Conservation (phyloP, 176 grass and related monocot species). For the Triticum urartu region DNA sequence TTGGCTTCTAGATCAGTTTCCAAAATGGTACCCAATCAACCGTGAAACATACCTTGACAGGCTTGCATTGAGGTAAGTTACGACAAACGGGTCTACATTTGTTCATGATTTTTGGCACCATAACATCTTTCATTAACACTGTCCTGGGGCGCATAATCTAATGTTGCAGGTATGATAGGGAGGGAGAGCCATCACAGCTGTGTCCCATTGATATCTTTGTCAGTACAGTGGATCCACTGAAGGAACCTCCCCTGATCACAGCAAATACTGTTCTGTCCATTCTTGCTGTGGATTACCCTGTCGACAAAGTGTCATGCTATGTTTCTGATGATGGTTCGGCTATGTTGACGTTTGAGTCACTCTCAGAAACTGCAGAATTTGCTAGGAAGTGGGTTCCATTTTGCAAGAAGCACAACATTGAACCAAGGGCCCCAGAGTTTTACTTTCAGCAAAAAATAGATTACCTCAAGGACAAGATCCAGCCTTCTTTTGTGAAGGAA, state of each 20-base stretch:
- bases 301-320: conserved; percentile 94
- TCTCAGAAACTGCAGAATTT: conserved; percentile 87
- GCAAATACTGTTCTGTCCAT: conserved; percentile 89
- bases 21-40: conserved; percentile 97
- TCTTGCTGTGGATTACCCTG: conserved; percentile 85
- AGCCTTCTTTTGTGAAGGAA: conserved; percentile 99
- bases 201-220: conserved; percentile 85
- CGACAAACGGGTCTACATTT: background rate
- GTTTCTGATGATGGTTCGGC: conserved; percentile 92
- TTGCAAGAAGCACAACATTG: conserved; percentile 87
- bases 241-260: conserved; percentile 86
- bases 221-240: conserved; percentile 92
- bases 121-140: conserved; percentile 2
- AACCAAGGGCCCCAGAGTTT: conserved; percentile 90
- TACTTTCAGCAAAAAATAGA: conserved; percentile 98
- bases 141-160: conserved; percentile 15
- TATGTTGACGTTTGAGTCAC: conserved; percentile 77
- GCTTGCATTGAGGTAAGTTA: conserved; percentile 82
- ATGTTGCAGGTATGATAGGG: conserved; percentile 71
- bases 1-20: conserved; percentile 99
- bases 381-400: conserved; percentile 93
- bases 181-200: conserved; percentile 86
- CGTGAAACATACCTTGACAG: conserved; percentile 97
- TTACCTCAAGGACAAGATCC: conserved; percentile 96
- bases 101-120: background rate